phyloP scores from a whole-genome alignment of 1,284 basidiomycete species.

The Kalmanozyma brasiliensis region DNA sequence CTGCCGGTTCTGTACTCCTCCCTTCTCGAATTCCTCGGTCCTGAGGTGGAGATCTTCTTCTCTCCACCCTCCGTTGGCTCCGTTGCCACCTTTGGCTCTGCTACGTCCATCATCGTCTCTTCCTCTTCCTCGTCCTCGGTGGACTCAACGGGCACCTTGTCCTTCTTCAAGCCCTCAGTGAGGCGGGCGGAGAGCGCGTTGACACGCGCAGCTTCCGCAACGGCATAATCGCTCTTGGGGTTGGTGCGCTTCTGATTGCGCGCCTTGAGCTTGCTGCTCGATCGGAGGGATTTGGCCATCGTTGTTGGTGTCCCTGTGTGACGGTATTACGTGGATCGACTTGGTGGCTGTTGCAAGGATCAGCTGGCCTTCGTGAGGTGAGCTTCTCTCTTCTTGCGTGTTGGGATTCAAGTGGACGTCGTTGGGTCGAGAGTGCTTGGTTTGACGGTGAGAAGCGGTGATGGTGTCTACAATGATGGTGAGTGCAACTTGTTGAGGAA shows the following conservation, averaged over 20 bases:
- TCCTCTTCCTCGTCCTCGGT: slow-evolving; percentile 69
- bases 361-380: too few relatives aligned
- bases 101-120: slow-evolving; percentile 68
- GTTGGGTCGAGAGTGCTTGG: too few relatives aligned
- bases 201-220: slow-evolving; percentile 83
- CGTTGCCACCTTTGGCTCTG: slow-evolving; percentile 59
- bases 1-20: slow-evolving; percentile 56
- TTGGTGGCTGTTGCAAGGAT: too few relatives aligned
- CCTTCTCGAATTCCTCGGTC: slow-evolving; percentile 53
- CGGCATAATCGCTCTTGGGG: slow-evolving; percentile 79
- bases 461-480: too few relatives aligned
- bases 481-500: too few relatives aligned
- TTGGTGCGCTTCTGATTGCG: slow-evolving; percentile 85
- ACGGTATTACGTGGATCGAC: not conserved
- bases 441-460: too few relatives aligned
- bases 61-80: not conserved
- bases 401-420: too few relatives aligned
- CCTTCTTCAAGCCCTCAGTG: slow-evolving; percentile 28
- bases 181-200: slow-evolving; percentile 81
- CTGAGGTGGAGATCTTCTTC: slow-evolving; percentile 58
- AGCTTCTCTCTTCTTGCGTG: too few relatives aligned
- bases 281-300: slow-evolving; percentile 93
- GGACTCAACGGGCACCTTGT: slow-evolving; percentile 68
- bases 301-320: slow-evolving; percentile 28
- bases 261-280: slow-evolving; percentile 85